Evolutionary conservation across 345 rosid species (phyloP).

Genomic region (Arabidopsis arenosa): DNA sequence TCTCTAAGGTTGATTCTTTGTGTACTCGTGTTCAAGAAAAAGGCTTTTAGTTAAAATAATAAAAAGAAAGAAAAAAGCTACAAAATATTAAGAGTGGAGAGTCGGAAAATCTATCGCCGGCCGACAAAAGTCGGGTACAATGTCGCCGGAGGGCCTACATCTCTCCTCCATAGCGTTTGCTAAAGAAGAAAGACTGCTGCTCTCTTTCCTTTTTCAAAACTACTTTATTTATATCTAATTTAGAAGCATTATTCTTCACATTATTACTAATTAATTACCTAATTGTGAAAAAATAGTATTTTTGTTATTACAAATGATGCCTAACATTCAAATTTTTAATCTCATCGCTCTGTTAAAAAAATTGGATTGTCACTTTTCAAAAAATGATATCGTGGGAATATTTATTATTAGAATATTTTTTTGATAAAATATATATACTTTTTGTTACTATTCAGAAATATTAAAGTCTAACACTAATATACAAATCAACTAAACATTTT

Average conservation of each 20-base stretch:
- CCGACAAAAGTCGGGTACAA: conserved; percentile 51
- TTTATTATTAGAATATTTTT: too few relatives aligned
- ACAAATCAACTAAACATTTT: background rate
- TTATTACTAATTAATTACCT: background rate
- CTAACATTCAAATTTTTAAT: background rate
- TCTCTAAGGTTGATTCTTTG: conserved; percentile 20
- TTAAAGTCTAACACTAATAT: background rate
- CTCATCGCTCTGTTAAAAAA: too few relatives aligned
- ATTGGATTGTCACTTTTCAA: too few relatives aligned
- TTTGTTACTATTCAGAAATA: background rate
- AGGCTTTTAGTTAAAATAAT: conserved; percentile 9
- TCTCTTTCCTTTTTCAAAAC: conserved; percentile 22
- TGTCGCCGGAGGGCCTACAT: conserved; percentile 43
- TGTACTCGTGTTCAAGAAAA: conserved; percentile 25
- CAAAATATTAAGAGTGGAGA: conserved; percentile 31
- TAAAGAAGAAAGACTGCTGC: conserved; percentile 39
- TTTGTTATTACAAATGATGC: background rate
- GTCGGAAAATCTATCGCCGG: conserved; percentile 70
- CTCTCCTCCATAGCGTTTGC: conserved; percentile 43
- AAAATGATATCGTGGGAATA: too few relatives aligned
- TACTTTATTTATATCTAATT: background rate
- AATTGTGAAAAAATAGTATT: background rate
- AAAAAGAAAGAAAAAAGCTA: background rate
- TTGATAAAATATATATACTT: background rate
- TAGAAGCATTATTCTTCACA: background rate